Base-by-base conservation (phyloP, 192 early-diverging fungal species). In the Phycomyces blakesleeanus region DNA sequence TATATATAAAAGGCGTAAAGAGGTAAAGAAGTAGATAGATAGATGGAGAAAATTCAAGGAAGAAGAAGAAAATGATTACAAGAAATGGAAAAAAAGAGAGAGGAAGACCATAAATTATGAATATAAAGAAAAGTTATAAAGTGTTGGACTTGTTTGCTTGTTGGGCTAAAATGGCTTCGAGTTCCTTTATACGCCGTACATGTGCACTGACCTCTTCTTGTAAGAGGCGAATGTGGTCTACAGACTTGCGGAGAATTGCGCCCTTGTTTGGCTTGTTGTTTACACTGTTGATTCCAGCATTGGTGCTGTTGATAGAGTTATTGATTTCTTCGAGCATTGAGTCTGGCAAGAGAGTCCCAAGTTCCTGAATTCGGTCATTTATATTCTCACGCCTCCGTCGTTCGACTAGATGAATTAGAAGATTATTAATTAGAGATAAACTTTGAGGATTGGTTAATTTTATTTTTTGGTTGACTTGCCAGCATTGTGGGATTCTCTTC, bases 401-500 rank as follows among this genome's bases (percentile, higher is more conserved):
- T 74, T 98, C 96, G 34, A 98, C 96, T 84, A 66, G 38, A 41
- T 18, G 20, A 20, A 37, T 53, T n/a, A n/a, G n/a, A n/a, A n/a
- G n/a, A n/a, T n/a, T n/a, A n/a, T n/a, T n/a, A n/a, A n/a, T n/a
- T n/a, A n/a, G n/a, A n/a, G n/a, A n/a, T n/a, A n/a, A n/a, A n/a
- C n/a, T n/a, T n/a, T n/a, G n/a, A n/a, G 24, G 21, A 66, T 49
- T 47, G n/a, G 26, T 21, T 24, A 12, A 29, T 57, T 11, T 34
- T 40, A 22, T 1, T 29, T 34, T 37, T 34, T 54, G 8, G 10
- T 7, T 42, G n/a, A 14, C 38, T 20, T 22, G 21, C 47, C 73
- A 39, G 95, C 95, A 69, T 98, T 98, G 81, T 98, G 96, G 54
- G 91, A 93, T 77, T 97, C 96, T 27, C 95, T 81, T 61, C 96